phyloP scores from a whole-genome alignment of 768 basidiomycete species.

The Lanmaoa pseudosensibilis region DNA sequence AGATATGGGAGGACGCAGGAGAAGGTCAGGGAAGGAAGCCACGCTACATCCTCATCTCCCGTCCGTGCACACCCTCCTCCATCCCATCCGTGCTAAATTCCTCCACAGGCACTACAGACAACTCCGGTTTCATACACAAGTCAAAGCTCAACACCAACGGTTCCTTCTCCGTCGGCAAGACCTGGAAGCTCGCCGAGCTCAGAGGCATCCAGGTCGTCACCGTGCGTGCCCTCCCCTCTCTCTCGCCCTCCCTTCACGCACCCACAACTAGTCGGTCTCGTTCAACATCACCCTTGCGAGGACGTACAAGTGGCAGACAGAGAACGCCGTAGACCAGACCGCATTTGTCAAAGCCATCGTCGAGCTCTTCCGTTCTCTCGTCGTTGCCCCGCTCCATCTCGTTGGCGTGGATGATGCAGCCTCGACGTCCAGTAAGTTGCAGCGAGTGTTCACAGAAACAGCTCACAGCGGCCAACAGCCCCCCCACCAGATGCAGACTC shows the following conservation, averaged over 20 bases:
- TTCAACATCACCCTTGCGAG: slow-evolving; percentile 88
- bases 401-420: slow-evolving; percentile 50
- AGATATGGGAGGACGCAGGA: slow-evolving; percentile 88
- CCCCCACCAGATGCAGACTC: slow-evolving; percentile 18
- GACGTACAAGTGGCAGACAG: slow-evolving; percentile 89
- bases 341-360: slow-evolving; percentile 69
- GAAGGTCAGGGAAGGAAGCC: slow-evolving; percentile 78
- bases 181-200: slow-evolving; percentile 86
- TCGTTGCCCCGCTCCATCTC: slow-evolving; percentile 52
- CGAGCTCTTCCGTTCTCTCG: slow-evolving; percentile 54
- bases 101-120: slow-evolving; percentile 54
- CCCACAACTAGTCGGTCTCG: slow-evolving; percentile 46
- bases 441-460: not conserved
- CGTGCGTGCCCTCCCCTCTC: slow-evolving; percentile 46
- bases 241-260: slow-evolving; percentile 13
- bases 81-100: not conserved
- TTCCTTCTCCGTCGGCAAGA: slow-evolving; percentile 95
- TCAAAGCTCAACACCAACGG: slow-evolving; percentile 95
- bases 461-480: slow-evolving; percentile 11
- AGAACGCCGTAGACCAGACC: slow-evolving; percentile 67
- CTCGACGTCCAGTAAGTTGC: slow-evolving; percentile 33
- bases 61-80: slow-evolving; percentile 51
- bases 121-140: slow-evolving; percentile 84
- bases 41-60: slow-evolving; percentile 86
- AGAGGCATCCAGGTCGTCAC: slow-evolving; percentile 72